Evolutionary conservation across 345 rosid species (phyloP).

Genomic region (Clausena lansium): DNA sequence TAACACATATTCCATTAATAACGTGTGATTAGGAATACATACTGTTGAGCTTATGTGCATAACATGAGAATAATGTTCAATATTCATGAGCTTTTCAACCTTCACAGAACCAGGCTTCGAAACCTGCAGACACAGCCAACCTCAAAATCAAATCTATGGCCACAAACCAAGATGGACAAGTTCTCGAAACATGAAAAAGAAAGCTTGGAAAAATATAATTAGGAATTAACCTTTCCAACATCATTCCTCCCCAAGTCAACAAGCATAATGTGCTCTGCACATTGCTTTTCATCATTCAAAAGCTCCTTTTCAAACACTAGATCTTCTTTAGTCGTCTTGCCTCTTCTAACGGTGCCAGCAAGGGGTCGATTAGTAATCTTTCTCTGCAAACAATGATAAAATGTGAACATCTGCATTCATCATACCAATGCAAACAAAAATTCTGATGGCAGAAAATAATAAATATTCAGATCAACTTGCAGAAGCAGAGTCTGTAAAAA

Average conservation of each 20-base stretch:
- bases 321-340: constrained; percentile 87
- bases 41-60: constrained; percentile 98
- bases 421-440: neutral
- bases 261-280: constrained; percentile 96
- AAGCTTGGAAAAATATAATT: neutral
- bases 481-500: neutral
- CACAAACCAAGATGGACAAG: neutral
- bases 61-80: constrained; percentile 90
- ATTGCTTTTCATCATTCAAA: constrained; percentile 80
- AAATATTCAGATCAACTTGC: neutral
- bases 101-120: constrained; percentile 84
- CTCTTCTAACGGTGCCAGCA: constrained; percentile 92
- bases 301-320: constrained; percentile 68
- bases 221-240: constrained; percentile 79
- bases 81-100: constrained; percentile 88
- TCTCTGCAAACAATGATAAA: constrained; percentile 36
- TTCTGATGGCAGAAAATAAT: neutral
- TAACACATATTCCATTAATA: neutral
- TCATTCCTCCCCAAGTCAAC: constrained; percentile 98
- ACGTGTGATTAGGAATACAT: constrained; percentile 19
- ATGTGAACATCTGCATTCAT: neutral
- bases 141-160: constrained; percentile 1
- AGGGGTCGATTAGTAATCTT: constrained; percentile 80
- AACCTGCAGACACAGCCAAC: constrained; percentile 43
- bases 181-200: neutral